phyloP scores from a whole-genome alignment of 192 early-diverging fungal genomes.

The Chytriomyces confervae region DNA sequence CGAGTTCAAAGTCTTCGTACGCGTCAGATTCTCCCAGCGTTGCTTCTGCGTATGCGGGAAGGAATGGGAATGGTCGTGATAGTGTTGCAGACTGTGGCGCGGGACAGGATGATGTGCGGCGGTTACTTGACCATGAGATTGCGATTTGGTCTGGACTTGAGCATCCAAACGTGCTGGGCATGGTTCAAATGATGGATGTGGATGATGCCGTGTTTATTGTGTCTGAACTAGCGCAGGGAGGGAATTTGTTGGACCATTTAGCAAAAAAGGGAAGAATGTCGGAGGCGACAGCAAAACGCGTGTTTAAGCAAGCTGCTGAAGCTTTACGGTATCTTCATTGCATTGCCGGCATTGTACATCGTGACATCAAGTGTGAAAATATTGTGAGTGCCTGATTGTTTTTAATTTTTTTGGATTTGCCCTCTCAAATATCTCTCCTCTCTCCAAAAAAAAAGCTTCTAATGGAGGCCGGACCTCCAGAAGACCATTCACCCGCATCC shows the following conservation, averaged over 20 bases:
- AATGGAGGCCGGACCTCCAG: no score
- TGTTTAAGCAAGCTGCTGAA: conserved; percentile 77
- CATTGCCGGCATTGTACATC: conserved; percentile 74
- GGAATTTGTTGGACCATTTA: conserved; percentile 68
- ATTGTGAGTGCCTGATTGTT: background rate
- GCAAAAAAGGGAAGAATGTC: conserved; percentile 46
- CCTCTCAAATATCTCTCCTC: background rate
- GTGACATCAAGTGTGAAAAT: conserved; percentile 95
- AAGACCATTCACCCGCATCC: background rate
- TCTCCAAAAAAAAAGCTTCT: no score
- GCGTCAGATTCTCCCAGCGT: background rate
- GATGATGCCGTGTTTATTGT: conserved; percentile 75
- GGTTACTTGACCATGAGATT: conserved; percentile 66
- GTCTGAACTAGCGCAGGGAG: conserved; percentile 68
- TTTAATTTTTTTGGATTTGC: background rate
- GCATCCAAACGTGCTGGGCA: conserved; percentile 71
- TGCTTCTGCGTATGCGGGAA: background rate
- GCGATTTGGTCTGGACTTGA: conserved; percentile 69
- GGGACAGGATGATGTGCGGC: conserved; percentile 43
- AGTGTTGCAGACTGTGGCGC: background rate
- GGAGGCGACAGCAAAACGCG: conserved; percentile 56
- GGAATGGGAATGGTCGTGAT: background rate
- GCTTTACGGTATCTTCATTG: conserved; percentile 83
- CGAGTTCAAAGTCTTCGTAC: background rate
- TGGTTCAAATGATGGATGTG: conserved; percentile 70